A percentile compares a stretch with the other conserved stretches of the same genome.
phyloP scores from a whole-genome alignment of 768 basidiomycete genomes.

The Naganishia onofrii region DNA sequence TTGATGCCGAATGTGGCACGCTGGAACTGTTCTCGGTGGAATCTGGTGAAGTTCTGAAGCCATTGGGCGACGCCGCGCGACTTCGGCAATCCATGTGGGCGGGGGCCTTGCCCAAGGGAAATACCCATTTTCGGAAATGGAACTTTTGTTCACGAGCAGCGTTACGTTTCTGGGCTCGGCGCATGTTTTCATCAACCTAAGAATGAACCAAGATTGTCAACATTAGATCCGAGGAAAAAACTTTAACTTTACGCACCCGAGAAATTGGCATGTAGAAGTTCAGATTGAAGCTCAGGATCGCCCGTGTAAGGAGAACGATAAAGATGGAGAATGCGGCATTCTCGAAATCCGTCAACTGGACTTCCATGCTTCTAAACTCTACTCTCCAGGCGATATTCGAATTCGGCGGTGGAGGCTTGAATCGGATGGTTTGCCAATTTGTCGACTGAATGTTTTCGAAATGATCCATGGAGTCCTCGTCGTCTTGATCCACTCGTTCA shows the following conservation, averaged over 20 bases:
- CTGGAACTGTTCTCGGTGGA: slow-evolving; percentile 18
- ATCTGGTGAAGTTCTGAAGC: slow-evolving; percentile 49
- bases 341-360: slow-evolving; percentile 97
- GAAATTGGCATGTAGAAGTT: slow-evolving; percentile 98
- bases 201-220: slow-evolving; percentile 17
- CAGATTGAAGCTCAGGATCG: slow-evolving; percentile 82
- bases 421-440: slow-evolving; percentile 98
- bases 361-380: slow-evolving; percentile 98
- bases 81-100: slow-evolving; percentile 43
- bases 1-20: slow-evolving; percentile 20
- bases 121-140: slow-evolving; percentile 83
- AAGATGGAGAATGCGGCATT: slow-evolving; percentile 96
- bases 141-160: slow-evolving; percentile 74
- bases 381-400: slow-evolving; percentile 96
- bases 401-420: slow-evolving; percentile 94
- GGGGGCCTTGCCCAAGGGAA: slow-evolving; percentile 58
- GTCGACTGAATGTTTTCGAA: slow-evolving; percentile 99
- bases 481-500: slow-evolving; percentile 90
- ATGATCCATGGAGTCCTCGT: slow-evolving; percentile 80
- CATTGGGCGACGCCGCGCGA: slow-evolving; percentile 29
- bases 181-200: slow-evolving; percentile 97
- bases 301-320: slow-evolving; percentile 87
- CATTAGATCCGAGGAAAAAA: background rate
- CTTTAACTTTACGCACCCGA: slow-evolving; percentile 60
- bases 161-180: slow-evolving; percentile 75